These are phyloP conservation scores for Oldenlandia corymbosa DNA, from an alignment of 257 asterid species.

Conservation along the genomic window DNA sequence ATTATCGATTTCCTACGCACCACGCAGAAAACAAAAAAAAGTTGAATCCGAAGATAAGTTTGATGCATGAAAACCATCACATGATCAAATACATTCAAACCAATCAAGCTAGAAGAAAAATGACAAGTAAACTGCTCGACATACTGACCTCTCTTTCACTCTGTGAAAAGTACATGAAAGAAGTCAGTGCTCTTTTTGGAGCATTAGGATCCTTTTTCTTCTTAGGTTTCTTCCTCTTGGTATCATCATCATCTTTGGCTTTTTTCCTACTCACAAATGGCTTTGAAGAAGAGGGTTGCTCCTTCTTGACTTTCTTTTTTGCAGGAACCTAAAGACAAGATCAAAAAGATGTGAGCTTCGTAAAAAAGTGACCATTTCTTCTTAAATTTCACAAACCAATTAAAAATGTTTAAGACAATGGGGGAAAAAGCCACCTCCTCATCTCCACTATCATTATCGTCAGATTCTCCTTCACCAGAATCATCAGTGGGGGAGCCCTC, in stretches of 20 bases:
- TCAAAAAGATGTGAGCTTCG: conserved; percentile 19
- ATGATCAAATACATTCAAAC: not conserved
- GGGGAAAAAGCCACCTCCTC: conserved; percentile 44
- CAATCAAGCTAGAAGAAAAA: not conserved
- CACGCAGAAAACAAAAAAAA: not conserved
- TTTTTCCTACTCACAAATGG: conserved; percentile 57
- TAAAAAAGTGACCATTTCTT: not conserved
- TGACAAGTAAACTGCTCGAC: not conserved
- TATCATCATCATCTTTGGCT: conserved; percentile 54
- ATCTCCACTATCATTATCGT: conserved; percentile 60
- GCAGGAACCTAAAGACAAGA: conserved; percentile 39
- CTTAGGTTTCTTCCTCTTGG: conserved; percentile 68
- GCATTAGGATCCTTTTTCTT: conserved; percentile 96
- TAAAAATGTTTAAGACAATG: not conserved
- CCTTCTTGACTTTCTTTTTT: conserved; percentile 60
- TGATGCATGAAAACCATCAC: not conserved
- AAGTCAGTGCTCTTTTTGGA: conserved; percentile 75
- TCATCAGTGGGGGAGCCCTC: conserved; percentile 96
- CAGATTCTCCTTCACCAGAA: conserved; percentile 79
- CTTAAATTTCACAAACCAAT: not conserved
- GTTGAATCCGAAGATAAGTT: no score
- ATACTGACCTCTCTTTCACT: conserved; percentile 75
- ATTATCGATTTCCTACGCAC: not conserved
- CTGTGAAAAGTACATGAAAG: conserved; percentile 85
- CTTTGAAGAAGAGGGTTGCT: conserved; percentile 52